A percentile compares a stretch with the other conserved stretches of the same genome.
Conservation (phyloP, 2,329 filamentous ascomycete species). For the Teratosphaeria nubilosa region DNA sequence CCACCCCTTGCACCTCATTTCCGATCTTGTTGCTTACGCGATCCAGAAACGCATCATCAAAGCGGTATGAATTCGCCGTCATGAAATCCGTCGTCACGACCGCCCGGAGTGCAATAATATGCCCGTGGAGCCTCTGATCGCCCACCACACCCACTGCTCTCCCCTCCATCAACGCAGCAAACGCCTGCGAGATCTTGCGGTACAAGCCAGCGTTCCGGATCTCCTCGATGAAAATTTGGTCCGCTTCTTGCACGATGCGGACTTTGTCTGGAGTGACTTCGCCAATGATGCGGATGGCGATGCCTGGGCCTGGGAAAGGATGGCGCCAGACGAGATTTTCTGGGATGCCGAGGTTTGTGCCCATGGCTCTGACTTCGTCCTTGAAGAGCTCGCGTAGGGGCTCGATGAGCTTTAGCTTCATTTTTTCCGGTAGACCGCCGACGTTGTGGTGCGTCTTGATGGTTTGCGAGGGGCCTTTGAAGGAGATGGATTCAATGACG, state of each 20-base stretch:
- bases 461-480: constrained; percentile 60
- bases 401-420: constrained; percentile 63
- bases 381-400: constrained; percentile 74
- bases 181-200: constrained; percentile 59
- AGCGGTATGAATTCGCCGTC: constrained; percentile 61
- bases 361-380: constrained; percentile 65
- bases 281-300: constrained; percentile 72
- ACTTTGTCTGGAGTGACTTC: constrained; percentile 74
- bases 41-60: constrained; percentile 54
- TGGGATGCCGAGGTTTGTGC: constrained; percentile 59
- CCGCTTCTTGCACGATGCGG: constrained; percentile 66
- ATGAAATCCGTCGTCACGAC: constrained; percentile 61
- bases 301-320: constrained; percentile 65
- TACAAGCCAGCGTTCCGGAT: constrained; percentile 66
- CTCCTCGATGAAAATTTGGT: constrained; percentile 67
- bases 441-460: constrained; percentile 71
- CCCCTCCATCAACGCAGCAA: constrained; percentile 56
- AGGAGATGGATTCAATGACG: constrained; percentile 61
- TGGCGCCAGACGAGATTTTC: constrained; percentile 70
- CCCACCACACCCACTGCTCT: constrained; percentile 60
- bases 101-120: constrained; percentile 52
- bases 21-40: constrained; percentile 57
- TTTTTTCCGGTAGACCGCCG: constrained; percentile 54
- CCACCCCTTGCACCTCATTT: constrained; percentile 65
- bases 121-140: constrained; percentile 57